phyloP scores from a whole-genome alignment of 331 rosid species.

The Ulmus americana region DNA sequence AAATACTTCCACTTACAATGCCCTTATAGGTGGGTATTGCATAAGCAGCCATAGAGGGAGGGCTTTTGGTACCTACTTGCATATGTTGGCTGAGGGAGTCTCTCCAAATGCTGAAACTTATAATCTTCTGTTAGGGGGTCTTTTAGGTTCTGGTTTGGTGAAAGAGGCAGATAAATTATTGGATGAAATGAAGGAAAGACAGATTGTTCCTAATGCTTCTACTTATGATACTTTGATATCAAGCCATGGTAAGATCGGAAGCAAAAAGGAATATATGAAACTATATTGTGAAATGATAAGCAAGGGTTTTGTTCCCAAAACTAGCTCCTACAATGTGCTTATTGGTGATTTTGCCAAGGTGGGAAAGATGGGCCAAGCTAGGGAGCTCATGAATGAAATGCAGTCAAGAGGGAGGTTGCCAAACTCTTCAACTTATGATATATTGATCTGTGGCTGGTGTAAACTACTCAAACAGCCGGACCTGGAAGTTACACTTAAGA shows the following conservation, averaged over 20 bases:
- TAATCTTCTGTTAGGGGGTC: conserved; percentile 63
- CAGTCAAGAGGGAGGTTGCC: conserved; percentile 56
- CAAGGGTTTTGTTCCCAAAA: conserved; percentile 66
- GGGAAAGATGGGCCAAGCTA: conserved; percentile 84
- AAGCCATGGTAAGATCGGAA: conserved; percentile 70
- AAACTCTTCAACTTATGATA: conserved; percentile 75
- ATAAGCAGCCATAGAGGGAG: conserved; percentile 52
- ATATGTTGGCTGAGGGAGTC: conserved; percentile 53
- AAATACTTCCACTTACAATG: conserved; percentile 60
- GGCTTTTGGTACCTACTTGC: conserved; percentile 52
- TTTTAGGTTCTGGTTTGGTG: conserved; percentile 62
- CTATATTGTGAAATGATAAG: conserved; percentile 80
- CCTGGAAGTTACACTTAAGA: conserved; percentile 44
- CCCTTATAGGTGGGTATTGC: conserved; percentile 66
- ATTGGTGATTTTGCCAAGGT: conserved; percentile 64
- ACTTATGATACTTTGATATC: conserved; percentile 67
- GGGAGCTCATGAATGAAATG: conserved; percentile 89
- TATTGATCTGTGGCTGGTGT: conserved; percentile 78
- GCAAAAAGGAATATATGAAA: conserved; percentile 53
- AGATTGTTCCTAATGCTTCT: conserved; percentile 57
- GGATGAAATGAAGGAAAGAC: conserved; percentile 58
- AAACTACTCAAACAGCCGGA: conserved; percentile 57
- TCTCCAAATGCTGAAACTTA: conserved; percentile 62
- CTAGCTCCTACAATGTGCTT: conserved; percentile 73
- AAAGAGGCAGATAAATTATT: conserved; percentile 52